phyloP scores from a whole-genome alignment of 305 asterid species.

The Solanum aculeatissimum region DNA sequence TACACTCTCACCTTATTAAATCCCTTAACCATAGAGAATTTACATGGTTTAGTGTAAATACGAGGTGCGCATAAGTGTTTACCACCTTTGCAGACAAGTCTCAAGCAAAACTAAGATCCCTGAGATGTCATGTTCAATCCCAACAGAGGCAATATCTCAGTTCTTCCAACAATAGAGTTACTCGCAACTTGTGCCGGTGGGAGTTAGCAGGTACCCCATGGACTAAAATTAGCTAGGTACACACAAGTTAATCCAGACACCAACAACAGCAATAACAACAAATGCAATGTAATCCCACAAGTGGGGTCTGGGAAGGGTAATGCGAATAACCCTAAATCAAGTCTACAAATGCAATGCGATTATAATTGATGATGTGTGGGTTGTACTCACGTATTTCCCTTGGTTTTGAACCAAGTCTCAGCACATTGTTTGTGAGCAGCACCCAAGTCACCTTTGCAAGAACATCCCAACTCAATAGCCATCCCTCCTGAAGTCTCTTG shows the following conservation, averaged over 20 bases:
- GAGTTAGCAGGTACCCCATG: not conserved
- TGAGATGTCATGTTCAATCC: not conserved
- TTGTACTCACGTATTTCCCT: constrained; percentile 26
- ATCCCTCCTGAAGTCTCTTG: not conserved
- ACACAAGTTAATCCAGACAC: not conserved
- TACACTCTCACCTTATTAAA: not conserved
- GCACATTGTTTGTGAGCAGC: constrained; percentile 44
- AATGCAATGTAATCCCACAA: not conserved
- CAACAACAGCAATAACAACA: not conserved
- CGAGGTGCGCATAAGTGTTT: not conserved
- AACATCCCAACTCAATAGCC: constrained; percentile 34
- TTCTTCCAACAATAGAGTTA: not conserved
- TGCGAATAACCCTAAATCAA: too few species aligned
- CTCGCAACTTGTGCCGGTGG: not conserved
- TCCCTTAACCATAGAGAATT: not conserved
- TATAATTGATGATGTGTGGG: not conserved
- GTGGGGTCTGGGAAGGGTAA: not conserved
- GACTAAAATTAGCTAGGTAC: not conserved
- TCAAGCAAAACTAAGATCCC: not conserved
- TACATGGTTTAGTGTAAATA: not conserved
- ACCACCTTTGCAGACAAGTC: not conserved
- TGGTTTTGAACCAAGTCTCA: constrained; percentile 44
- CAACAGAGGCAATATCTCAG: not conserved
- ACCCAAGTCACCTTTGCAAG: constrained; percentile 41
- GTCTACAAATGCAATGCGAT: not conserved